Base-by-base conservation (phyloP, 2,329 filamentous ascomycete species). In the Chrysosphaeria jannelii region DNA sequence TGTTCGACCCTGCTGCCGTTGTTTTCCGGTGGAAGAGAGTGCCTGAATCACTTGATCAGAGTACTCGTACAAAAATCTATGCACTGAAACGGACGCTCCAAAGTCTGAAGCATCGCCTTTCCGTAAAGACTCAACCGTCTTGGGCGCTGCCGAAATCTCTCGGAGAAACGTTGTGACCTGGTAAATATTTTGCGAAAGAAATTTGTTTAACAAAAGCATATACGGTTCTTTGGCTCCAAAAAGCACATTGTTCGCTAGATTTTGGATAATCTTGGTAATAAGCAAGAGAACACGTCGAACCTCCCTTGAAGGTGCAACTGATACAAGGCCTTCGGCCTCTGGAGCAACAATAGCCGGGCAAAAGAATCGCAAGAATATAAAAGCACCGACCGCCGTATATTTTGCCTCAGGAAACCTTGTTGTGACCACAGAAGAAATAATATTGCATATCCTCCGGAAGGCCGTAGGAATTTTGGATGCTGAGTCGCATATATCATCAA, bases 191-290 rank as follows among this genome's bases (percentile, higher is more conserved):
- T 65, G 51, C 1, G 62, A 60, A 12, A 71, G 40, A 29, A 71
- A 71, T 27, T 66, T 55, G 35, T 71, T 70, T 12, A 71, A 42
- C 2, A 65, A 61, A 29, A 61, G 66, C 66, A 71, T 71, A 35
- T 68, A 71, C 4, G 62, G 59, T 35, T 71, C 65, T 38, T 71
- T 71, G 16, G 62, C 61, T 4, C 66, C 65, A 32, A 71, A 71
- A 2, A 70, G 46, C 14, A 70, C 64, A 27, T 71, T 71, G 34
- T 71, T 71, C 17, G 65, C 66, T 17, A 71, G 45, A 34, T 69
- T 70, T 33, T 71, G 66, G 12, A 71, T 57, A 27, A 71, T 57
- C 36, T 71, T 71, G 23, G 66, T 64, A 31, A 71, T 70, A 15
- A 71, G 48, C 14, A 71, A 47, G 5, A 71, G 46, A 4, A 65